Evolutionary conservation across 2,329 filamentous ascomycete genomes (phyloP).

Genomic region (Verticillium nubilum): DNA sequence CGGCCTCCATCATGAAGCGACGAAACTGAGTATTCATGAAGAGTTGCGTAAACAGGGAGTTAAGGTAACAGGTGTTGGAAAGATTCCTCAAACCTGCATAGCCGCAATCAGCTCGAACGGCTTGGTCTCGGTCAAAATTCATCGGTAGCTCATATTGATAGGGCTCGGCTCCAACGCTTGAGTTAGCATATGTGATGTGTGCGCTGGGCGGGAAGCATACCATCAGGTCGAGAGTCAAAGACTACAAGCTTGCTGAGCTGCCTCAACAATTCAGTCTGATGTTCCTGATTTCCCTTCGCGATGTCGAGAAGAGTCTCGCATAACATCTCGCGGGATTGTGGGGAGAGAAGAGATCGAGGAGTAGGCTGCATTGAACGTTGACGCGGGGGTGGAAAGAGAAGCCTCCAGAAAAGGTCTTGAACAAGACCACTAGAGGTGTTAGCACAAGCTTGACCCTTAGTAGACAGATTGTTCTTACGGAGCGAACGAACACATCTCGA

Average conservation of each 20-base stretch:
- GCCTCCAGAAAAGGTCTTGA: slow-evolving; percentile 51
- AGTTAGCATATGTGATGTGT: background rate
- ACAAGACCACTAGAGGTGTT: slow-evolving; percentile 19
- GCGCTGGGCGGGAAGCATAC: slow-evolving; percentile 1
- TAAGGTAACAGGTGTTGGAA: slow-evolving; percentile 95
- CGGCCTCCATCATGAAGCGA: slow-evolving; percentile 70
- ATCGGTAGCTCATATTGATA: slow-evolving; percentile 58
- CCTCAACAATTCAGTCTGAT: slow-evolving; percentile 47
- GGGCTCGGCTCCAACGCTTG: slow-evolving; percentile 25
- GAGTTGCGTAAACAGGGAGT: slow-evolving; percentile 87
- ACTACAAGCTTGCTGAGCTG: slow-evolving; percentile 45
- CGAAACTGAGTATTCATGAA: slow-evolving; percentile 94
- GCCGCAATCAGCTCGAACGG: slow-evolving; percentile 70
- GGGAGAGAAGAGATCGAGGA: slow-evolving; percentile 42
- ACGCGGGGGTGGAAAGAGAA: slow-evolving; percentile 58
- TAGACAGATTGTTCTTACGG: background rate
- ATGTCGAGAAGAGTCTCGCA: slow-evolving; percentile 55
- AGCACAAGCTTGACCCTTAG: background rate
- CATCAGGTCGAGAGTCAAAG: slow-evolving; percentile 18
- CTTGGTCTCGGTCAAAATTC: slow-evolving; percentile 59
- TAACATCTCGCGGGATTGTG: slow-evolving; percentile 50
- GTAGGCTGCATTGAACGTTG: slow-evolving; percentile 21
- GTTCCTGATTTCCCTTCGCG: slow-evolving; percentile 42
- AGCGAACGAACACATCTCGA: background rate
- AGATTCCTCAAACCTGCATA: slow-evolving; percentile 90